Base-by-base conservation (phyloP, 176 grass and related monocot genomes). In the Phoenix roebelenii region DNA sequence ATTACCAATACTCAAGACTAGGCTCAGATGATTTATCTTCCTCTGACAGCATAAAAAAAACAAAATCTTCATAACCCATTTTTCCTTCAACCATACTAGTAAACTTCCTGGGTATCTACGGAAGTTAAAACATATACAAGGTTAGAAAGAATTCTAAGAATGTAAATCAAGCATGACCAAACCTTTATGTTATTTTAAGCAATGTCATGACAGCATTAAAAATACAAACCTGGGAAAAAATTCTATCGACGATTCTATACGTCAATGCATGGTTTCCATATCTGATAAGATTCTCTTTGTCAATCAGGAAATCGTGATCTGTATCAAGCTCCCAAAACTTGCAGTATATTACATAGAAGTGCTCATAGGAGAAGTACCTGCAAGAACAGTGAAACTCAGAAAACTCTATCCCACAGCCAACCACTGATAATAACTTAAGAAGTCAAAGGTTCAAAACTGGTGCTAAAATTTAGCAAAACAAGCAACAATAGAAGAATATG, bases 51-150 rank as follows among this genome's bases (percentile, higher is more conserved):
- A 98, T 98, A 69, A 98, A 98, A 76, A 93, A 93, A 56, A 98
- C 94, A 61, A 93, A 98, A 78, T 98, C 94, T 83, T 98, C 94
- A 64, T 98, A 98, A 64, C 94, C 76, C 94, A 98, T 98, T 73
- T 98, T 98, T 50, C 88, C 88, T 81, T 93, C 88, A 26, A 70
- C 80, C 55, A 77, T 79, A 79, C 94, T 98, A 71, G 73, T 93
- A 63, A 98, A 98, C 73, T 98, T 98, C 29, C 94, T 81, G 73
- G 94, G 94, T 25, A 86, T 65, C 94, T 98, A 84, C 52, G 59
- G 54, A 51, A 66, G 68, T 54, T 44, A 44, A 44, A 71, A 4
- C 51, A 55, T 10, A 55, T 51, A 6, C 23, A 71, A 53, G 48
- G 22, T 69, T 49, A 72, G 25, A 52, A 57, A 44, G 32, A 44